Percentiles rank a stretch among this genome's conserved stretches.
These are phyloP conservation scores for Globisporangium perplexum DNA, from an alignment of 352 stramenopile genomes.

Conservation along the genomic window DNA sequence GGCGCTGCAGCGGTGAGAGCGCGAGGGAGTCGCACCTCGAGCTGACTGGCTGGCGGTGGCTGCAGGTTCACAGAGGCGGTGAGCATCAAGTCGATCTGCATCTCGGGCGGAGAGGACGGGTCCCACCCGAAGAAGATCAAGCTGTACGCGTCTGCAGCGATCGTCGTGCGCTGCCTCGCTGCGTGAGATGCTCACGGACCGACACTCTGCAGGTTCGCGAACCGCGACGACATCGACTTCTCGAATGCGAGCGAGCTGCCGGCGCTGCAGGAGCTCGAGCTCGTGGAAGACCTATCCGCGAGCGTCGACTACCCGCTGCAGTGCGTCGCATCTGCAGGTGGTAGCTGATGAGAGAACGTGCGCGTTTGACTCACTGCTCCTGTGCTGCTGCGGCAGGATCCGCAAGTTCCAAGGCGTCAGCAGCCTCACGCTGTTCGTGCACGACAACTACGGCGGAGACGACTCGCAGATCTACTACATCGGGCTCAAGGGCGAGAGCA, in stretches of 20 bases:
- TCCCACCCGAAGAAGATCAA: conserved; percentile 80
- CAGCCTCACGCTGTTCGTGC: conserved; percentile 75
- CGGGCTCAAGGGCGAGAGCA: conserved; percentile 81
- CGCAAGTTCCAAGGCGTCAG: conserved; percentile 85
- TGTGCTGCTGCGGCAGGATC: conserved; percentile 28
- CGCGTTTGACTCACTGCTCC: neutral
- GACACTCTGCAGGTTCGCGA: conserved; percentile 40
- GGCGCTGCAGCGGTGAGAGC: neutral
- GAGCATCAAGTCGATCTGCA: conserved; percentile 87
- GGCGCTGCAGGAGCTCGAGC: conserved; percentile 66
- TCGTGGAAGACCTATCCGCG: conserved; percentile 60
- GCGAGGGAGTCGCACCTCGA: too few species aligned
- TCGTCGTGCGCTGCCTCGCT: too few species aligned
- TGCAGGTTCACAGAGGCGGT: conserved; percentile 79
- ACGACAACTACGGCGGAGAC: conserved; percentile 66
- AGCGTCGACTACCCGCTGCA: conserved; percentile 78
- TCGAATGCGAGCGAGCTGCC: conserved; percentile 72
- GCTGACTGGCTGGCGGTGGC: too few species aligned
- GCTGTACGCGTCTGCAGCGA: conserved; percentile 33
- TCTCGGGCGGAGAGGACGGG: conserved; percentile 71
- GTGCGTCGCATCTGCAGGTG: conserved; percentile 18
- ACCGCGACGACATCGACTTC: conserved; percentile 86
- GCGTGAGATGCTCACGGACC: neutral
- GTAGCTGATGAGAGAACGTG: too few species aligned
- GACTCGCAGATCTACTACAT: conserved; percentile 84